Base-by-base conservation (phyloP, 2,329 filamentous ascomycete species). In the Diaporthe eres region DNA sequence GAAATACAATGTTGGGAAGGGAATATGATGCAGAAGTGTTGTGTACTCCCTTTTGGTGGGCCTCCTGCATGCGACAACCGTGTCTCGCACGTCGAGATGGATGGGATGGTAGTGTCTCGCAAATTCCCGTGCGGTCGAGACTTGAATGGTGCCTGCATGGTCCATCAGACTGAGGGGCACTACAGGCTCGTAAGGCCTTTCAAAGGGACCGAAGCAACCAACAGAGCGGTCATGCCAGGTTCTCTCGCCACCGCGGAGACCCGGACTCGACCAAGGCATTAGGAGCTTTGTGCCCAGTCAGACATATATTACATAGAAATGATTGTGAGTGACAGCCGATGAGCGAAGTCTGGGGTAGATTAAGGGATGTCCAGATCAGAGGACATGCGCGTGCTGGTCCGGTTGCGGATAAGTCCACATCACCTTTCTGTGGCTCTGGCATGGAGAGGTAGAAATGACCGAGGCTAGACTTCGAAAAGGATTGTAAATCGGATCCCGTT, bases 51-150 rank as follows among this genome's bases (percentile, higher is more conserved):
- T 55, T 28, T 31, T 37, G 37, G 68, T 44, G 60, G 68, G 68
- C 53, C 68, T 71, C 53, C 68, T n/a, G 68, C 68, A 71, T 71
- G 68, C 37, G 34, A 58, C 31, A 47, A 19, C 17, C 19, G 2
- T 49, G 25, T 47, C 53, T 55, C 67, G 37, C 31, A 1, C 19
- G 39, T 57, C 15, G n/a, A 12, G 25, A 25, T 25, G 25, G 4
- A 19, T 31, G 49, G 15, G n/a, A 34, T 34, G 25, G 17, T 31
- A 15, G 9, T 67, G 42, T 67, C 61, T 49, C 9, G 42, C 28
- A n/a, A 22, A 19, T n/a, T 34, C 25, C 28, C 13, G 9, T 13
- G 37, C 9, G 15, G 39, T 63, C n/a, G 7, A 47, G 42, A 9
- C 42, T 25, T 22, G 6, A 8, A 31, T 12, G 22, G 31, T 63